Evolutionary conservation across 306 rosid genomes (phyloP).

Genomic region (Delonix regia): DNA sequence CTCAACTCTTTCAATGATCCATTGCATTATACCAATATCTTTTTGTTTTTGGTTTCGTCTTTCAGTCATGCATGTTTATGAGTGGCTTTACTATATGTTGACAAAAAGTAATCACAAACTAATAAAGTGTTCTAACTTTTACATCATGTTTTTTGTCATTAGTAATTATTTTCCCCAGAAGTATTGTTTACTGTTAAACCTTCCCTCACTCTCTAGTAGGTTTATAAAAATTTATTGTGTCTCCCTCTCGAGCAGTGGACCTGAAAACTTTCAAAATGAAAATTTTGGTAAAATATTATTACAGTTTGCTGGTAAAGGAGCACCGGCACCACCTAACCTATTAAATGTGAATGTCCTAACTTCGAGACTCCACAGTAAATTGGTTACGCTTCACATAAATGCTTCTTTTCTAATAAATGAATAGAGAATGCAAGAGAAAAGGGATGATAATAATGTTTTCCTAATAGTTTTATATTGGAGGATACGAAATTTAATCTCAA

Average conservation of each 20-base stretch:
- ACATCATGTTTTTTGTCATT: neutral
- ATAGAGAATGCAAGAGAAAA: neutral
- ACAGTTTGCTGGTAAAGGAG: neutral
- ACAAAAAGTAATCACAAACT: slow-evolving; percentile 21
- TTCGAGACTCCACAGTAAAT: slow-evolving; percentile 12
- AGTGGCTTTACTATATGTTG: slow-evolving; percentile 19
- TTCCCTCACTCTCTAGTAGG: slow-evolving; percentile 5
- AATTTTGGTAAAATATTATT: neutral
- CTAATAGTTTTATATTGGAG: neutral
- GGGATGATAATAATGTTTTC: neutral
- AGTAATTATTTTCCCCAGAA: neutral
- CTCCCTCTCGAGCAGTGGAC: slow-evolving; percentile 23
- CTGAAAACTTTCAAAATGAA: neutral
- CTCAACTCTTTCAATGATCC: slow-evolving; percentile 21
- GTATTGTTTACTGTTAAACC: neutral
- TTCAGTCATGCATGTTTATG: slow-evolving; percentile 25
- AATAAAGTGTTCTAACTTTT: slow-evolving; percentile 19
- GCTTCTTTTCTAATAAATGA: neutral
- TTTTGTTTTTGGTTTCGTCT: no score
- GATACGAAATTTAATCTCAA: neutral
- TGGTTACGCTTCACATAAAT: slow-evolving; percentile 14
- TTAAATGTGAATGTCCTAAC: slow-evolving; percentile 35
- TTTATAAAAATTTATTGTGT: neutral
- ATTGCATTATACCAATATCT: slow-evolving; percentile 12
- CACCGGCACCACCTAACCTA: slow-evolving; percentile 39